phyloP scores from a whole-genome alignment of 768 basidiomycete genomes.

The Amanita pallidorosea region DNA sequence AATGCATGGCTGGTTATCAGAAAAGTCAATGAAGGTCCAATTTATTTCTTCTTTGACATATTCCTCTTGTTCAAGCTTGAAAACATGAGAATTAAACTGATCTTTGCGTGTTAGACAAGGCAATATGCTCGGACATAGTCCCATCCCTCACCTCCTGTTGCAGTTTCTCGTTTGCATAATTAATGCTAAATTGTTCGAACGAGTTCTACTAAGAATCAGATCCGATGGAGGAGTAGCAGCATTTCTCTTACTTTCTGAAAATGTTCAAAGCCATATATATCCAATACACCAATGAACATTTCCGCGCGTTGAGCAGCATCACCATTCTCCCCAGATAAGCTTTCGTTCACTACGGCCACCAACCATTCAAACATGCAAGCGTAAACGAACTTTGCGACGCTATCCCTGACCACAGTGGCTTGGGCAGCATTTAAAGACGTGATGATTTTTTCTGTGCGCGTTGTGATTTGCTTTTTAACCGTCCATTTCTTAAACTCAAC shows the following conservation, averaged over 20 bases:
- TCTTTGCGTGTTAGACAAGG: conserved; percentile 7
- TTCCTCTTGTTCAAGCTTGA: conserved; percentile 99
- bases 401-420: conserved; percentile 90
- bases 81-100: conserved; percentile 98
- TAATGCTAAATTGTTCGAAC: conserved; percentile 99
- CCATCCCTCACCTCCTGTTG: conserved; percentile 76
- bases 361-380: conserved; percentile 99
- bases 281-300: conserved; percentile 98
- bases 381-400: conserved; percentile 97
- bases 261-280: conserved; percentile 96
- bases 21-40: conserved; percentile 99
- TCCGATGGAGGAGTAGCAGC: background rate
- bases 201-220: conserved; percentile 45
- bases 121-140: background rate
- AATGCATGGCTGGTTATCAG: conserved; percentile 98
- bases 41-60: conserved; percentile 98
- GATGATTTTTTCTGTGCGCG: conserved; percentile 92
- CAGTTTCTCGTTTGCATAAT: conserved; percentile 96
- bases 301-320: conserved; percentile 84
- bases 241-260: conserved; percentile 69
- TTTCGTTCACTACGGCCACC: conserved; percentile 95
- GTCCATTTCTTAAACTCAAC: conserved; percentile 99
- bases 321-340: conserved; percentile 89
- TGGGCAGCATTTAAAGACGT: conserved; percentile 78
- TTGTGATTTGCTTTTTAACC: conserved; percentile 93